Percentiles rank a stretch among this genome's conserved stretches.
Conservation (phyloP, 306 rosid species). For the Acacia crassicarpa region DNA sequence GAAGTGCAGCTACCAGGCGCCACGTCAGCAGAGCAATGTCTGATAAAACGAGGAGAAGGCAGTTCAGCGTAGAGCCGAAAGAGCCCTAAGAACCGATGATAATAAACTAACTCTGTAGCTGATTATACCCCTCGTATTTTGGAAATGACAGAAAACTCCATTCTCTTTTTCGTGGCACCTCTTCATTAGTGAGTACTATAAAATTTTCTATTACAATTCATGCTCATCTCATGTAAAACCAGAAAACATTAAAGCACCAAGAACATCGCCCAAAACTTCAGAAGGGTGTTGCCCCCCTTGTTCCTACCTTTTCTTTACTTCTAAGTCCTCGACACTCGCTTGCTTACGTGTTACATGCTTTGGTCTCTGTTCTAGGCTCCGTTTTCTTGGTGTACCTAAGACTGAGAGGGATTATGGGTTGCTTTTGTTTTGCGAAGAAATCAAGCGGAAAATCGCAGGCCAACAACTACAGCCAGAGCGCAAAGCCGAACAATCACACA, state of each 20-base stretch:
- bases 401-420: constrained; percentile 62
- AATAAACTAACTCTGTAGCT: background rate
- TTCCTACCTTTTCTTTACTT: background rate
- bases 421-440: constrained; percentile 59
- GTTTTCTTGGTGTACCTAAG: constrained; percentile 24
- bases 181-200: constrained; percentile 1
- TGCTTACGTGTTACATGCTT: background rate
- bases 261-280: background rate
- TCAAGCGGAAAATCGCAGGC: constrained; percentile 42
- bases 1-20: background rate
- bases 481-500: constrained; percentile 41
- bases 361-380: background rate
- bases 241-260: constrained; percentile 21
- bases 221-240: constrained; percentile 33
- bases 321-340: constrained; percentile 31
- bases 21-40: constrained; percentile 23
- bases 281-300: background rate
- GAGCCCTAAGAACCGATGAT: background rate
- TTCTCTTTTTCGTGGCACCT: constrained; percentile 7
- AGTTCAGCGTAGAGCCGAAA: constrained; percentile 3
- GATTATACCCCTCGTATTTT: background rate
- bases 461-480: constrained; percentile 7
- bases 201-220: background rate
- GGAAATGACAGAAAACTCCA: constrained; percentile 28
- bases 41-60: constrained; percentile 5